Evolutionary conservation across 164 flowering plant genomes (phyloP), one percentile per base, ranked within the genome.

Genomic region (Umbilicus rupestris): DNA sequence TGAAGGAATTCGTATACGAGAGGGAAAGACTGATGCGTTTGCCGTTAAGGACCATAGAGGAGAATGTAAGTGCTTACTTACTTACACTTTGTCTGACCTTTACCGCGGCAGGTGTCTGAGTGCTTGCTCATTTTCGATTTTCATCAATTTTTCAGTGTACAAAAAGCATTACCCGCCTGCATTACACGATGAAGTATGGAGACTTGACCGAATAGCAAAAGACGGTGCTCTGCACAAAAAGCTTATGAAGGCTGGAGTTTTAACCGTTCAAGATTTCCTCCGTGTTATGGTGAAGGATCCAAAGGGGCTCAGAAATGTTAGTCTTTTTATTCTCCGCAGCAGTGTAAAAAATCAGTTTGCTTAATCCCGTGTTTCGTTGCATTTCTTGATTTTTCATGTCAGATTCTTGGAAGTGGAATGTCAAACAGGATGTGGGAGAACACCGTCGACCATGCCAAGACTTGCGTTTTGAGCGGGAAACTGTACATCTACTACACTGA

Each of bases 11-110:
- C 82, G 79, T 41, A 71, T 89, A 39, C 84, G 84, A 39, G 96
- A 89, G 79, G 96, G 79, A 63, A 83, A 75, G 70, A 81, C 89
- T 15, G 88, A 87, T 30, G 79, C 88, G 44, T 89, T 89, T 73
- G 80, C 81, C 33, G 96, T 89, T 20, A 81, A 84, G 68, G 96
- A 89, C 78, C 88, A 85, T 58, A 79, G 96, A 39, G 92, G 92
- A 69, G 90, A 85, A 78, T 74, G 96, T 89, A 77, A 77, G 92
- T 77, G 67, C 65, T 62, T 63, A 9, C 9, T 19, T 15, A 15
- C 14, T 10, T n/a, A 35, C 7, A 35, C 37, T 35, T 35, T 35
- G 7, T n/a, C 60, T 15, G 0, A 37, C 37, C 16, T 24, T 39
- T 15, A 26, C 17, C 1, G 35, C 17, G 16, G 12, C 22, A 10